A percentile compares a stretch with the other conserved stretches of the same genome.
Conservation (phyloP, 2,329 filamentous ascomycete species). For the Coniochaeta sp. region DNA sequence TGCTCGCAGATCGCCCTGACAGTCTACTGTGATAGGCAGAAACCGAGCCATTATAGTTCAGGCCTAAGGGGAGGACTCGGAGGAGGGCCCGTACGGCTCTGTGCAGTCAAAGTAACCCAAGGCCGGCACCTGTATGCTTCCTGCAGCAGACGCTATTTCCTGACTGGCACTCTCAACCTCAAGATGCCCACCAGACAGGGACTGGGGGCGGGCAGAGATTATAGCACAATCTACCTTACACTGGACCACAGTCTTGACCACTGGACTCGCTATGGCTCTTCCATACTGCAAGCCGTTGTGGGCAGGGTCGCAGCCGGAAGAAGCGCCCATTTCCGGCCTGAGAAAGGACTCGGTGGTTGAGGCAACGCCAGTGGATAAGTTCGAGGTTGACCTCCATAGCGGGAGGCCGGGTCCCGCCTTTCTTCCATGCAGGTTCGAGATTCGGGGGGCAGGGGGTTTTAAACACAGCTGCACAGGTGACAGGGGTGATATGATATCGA, state of each 20-base stretch:
- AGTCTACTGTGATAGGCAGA: not conserved
- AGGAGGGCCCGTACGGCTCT: not conserved
- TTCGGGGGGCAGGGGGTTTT: not conserved
- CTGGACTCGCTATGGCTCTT: not conserved
- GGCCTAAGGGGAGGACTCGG: not conserved
- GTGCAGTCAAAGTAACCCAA: not conserved
- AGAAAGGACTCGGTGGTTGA: not conserved
- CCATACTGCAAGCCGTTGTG: not conserved
- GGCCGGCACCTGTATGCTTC: conserved; percentile 1
- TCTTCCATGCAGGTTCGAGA: conserved; percentile 3
- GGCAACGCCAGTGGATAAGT: not conserved
- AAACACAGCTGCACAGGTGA: too few species aligned
- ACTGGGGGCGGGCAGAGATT: not conserved
- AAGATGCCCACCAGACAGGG: not conserved
- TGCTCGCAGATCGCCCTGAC: not conserved
- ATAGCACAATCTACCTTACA: not conserved
- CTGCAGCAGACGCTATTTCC: not conserved
- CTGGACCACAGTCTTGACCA: not conserved
- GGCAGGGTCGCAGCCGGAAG: conserved; percentile 1
- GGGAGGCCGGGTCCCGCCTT: conserved; percentile 2
- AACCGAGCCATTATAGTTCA: not conserved
- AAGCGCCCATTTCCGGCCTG: not conserved
- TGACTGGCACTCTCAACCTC: not conserved
- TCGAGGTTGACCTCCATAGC: not conserved
- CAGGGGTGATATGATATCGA: not conserved